Evolutionary conservation across 1,284 basidiomycete species (phyloP).

Genomic region (Ustilago tritici): DNA sequence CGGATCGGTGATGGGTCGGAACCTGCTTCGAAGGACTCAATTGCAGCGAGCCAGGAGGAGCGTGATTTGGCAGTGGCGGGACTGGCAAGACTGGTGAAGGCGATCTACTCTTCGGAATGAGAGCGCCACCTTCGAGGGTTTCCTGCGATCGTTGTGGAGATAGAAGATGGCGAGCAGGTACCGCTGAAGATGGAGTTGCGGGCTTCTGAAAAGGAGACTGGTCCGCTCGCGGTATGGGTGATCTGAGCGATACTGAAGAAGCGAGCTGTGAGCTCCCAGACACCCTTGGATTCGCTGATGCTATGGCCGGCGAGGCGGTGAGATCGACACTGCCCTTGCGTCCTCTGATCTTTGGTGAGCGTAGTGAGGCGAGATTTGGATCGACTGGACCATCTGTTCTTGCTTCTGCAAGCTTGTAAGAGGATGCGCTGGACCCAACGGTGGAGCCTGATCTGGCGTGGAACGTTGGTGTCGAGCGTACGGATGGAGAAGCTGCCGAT

Average conservation of each 20-base stretch:
- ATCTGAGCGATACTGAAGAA: slow-evolving; percentile 16
- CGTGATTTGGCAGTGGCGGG: background rate
- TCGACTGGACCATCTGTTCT: slow-evolving; percentile 22
- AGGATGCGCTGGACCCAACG: slow-evolving; percentile 14
- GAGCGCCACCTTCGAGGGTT: slow-evolving; percentile 9
- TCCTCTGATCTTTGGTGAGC: slow-evolving; percentile 25
- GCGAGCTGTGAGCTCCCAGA: slow-evolving; percentile 22
- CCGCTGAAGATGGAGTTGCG: slow-evolving; percentile 16
- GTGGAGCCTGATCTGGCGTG: slow-evolving; percentile 32
- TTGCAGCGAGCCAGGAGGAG: background rate
- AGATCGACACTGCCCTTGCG: slow-evolving; percentile 36
- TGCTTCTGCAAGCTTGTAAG: slow-evolving; percentile 24
- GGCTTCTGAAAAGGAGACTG: slow-evolving; percentile 26
- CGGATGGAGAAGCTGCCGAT: slow-evolving; percentile 31
- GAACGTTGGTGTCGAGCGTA: slow-evolving; percentile 27
- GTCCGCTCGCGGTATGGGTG: slow-evolving; percentile 28
- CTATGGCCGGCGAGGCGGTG: slow-evolving; percentile 13
- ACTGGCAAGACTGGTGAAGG: slow-evolving; percentile 5
- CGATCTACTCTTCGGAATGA: slow-evolving; percentile 12
- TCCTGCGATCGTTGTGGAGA: slow-evolving; percentile 35
- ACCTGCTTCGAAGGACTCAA: slow-evolving; percentile 22
- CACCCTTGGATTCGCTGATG: slow-evolving; percentile 8
- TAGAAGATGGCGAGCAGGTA: slow-evolving; percentile 20
- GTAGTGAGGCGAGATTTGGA: slow-evolving; percentile 21
- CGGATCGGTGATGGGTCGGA: background rate